Evolutionary conservation across 2,329 filamentous ascomycete species (phyloP).

Genomic region (Fusarium goolgardi): DNA sequence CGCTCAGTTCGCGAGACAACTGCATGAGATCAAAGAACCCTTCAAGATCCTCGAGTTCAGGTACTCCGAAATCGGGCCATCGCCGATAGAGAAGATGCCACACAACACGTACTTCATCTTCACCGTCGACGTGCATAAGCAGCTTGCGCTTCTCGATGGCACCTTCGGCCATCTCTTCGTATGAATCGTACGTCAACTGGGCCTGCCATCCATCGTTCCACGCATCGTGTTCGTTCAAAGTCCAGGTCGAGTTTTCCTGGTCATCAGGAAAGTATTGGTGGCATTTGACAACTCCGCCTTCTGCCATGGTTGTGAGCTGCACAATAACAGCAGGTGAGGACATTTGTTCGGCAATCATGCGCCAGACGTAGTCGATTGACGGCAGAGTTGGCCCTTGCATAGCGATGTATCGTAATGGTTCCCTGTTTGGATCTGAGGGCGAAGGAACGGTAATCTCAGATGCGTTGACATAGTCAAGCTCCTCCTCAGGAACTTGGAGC

Average conservation of each 20-base stretch:
- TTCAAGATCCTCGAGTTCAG: conserved; percentile 73
- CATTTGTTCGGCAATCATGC: conserved; percentile 89
- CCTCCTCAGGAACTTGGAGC: conserved; percentile 78
- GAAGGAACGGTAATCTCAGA: conserved; percentile 73
- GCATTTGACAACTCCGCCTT: conserved; percentile 83
- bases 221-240: conserved; percentile 71
- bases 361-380: conserved; percentile 87
- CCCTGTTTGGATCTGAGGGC: conserved; percentile 52
- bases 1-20: conserved; percentile 70
- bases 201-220: conserved; percentile 76
- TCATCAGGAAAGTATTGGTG: conserved; percentile 83
- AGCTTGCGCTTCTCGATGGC: conserved; percentile 82
- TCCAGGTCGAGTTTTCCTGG: conserved; percentile 63
- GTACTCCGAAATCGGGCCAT: conserved; percentile 93
- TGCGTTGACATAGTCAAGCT: conserved; percentile 85
- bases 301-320: conserved; percentile 92
- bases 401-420: conserved; percentile 79
- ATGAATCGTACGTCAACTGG: conserved; percentile 73
- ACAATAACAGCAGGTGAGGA: conserved; percentile 82
- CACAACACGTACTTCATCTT: conserved; percentile 67
- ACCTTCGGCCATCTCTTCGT: conserved; percentile 66
- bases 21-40: conserved; percentile 77
- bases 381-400: conserved; percentile 89
- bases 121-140: conserved; percentile 63
- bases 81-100: conserved; percentile 87